These are phyloP conservation scores for Chytridium lagenaria DNA, from an alignment of 371 early-diverging fungal genomes.

Conservation along the genomic window DNA sequence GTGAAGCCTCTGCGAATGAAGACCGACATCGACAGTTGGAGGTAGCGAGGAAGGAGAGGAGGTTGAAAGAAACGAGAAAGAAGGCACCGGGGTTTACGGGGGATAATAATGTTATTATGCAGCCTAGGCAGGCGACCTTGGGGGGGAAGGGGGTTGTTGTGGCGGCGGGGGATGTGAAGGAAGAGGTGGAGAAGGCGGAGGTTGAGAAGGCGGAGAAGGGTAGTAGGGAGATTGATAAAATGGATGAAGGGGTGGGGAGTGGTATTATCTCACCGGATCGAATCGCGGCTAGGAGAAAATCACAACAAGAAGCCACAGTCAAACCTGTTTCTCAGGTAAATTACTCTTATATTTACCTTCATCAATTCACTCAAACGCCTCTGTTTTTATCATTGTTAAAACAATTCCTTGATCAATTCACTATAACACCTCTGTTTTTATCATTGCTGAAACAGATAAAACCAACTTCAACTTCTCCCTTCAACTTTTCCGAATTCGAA, in stretches of 20 bases:
- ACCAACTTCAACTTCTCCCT: conserved; percentile 27
- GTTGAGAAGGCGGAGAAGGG: background rate
- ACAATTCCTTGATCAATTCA: too few species aligned
- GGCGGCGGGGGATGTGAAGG: background rate
- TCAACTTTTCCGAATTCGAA: conserved; percentile 72
- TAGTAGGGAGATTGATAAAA: background rate
- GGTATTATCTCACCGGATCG: background rate
- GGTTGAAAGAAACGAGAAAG: background rate
- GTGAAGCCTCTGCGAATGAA: background rate
- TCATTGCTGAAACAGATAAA: too few species aligned
- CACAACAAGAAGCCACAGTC: too few species aligned
- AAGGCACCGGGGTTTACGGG: conserved; percentile 20
- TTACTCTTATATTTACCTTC: too few species aligned
- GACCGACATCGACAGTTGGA: background rate
- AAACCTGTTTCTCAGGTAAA: too few species aligned
- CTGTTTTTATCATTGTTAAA: too few species aligned
- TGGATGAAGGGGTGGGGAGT: background rate
- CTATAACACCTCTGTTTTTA: too few species aligned
- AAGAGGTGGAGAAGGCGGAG: background rate
- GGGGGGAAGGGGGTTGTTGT: background rate
- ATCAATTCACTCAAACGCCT: too few species aligned
- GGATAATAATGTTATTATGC: conserved; percentile 18
- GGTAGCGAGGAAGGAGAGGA: conserved; percentile 7
- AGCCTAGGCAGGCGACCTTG: background rate
- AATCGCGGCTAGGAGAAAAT: background rate